Evolutionary conservation across 495 filamentous ascomycete genomes (phyloP), one percentile per base, ranked within the genome.

Genomic region (Annulohypoxylon maeteangense): DNA sequence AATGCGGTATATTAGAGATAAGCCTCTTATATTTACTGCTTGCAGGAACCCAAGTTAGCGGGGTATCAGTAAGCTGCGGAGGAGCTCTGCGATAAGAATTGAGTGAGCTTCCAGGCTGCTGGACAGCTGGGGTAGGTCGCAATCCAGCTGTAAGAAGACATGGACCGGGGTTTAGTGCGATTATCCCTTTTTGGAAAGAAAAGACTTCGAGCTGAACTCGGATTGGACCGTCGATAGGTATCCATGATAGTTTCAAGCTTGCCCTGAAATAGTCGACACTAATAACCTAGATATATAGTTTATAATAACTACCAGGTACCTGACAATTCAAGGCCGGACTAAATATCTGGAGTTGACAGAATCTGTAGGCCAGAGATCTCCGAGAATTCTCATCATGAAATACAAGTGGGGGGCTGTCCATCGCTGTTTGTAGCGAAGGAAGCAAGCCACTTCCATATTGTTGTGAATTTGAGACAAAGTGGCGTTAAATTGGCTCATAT

Each of bases 141-240:
- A 40, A 40, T 14, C 53, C 4, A 25, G 3, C 4, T 8, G 16
- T 16, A n/a, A 7, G 59, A 18, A 23, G 59, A 27, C 8, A 53
- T n/a, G 29, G 60, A 20, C 47, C 60, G 47, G 62, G 62, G 54
- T 44, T 27, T 59, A 38, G 48, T 4, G 7, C 18, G 11, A 23
- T 32, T 47, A 53, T 54, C 67, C 67, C 67, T 16, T 60, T 70
- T 55, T 34, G 67, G 67, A 60, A 65, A 36, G 45, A 56, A n/a
- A 61, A 55, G 10, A 4, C n/a, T 32, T 54, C 16, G 20, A 38
- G 14, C 27, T 47, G 18, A 34, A 16, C 54, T 36, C 51, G 47
- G 55, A 70, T 70, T 70, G 45, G 67, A 63, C 25, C 4, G 38
- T 51, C 29, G 36, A 29, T 53, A 27, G 22, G 11, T 4, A 23